Percentiles rank a stretch among this genome's conserved stretches.
Evolutionary conservation across 2,329 filamentous ascomycete species (phyloP).

Genomic region (Calonectria honghensis): DNA sequence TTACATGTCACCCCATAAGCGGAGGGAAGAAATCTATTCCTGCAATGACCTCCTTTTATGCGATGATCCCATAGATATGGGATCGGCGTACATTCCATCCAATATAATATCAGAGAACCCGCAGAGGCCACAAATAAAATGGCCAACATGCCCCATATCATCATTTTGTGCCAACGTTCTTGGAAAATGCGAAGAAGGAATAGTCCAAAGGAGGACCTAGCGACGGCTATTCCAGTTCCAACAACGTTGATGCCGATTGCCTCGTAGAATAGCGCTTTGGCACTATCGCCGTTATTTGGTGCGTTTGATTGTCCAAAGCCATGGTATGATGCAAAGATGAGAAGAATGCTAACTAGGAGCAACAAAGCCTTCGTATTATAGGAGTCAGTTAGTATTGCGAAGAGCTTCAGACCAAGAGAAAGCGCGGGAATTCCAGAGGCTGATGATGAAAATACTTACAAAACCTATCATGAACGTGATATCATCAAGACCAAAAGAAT

Average conservation of each 20-base stretch:
- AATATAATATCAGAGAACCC: slow-evolving; percentile 6
- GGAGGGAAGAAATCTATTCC: slow-evolving; percentile 9
- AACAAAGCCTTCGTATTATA: not conserved
- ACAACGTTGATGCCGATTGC: slow-evolving; percentile 13
- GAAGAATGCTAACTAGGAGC: not conserved
- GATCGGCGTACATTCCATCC: slow-evolving; percentile 1
- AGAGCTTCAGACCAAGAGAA: not conserved
- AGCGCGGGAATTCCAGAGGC: not conserved
- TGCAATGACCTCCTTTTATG: slow-evolving; percentile 1
- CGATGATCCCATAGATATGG: slow-evolving; percentile 16
- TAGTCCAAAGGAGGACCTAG: not conserved
- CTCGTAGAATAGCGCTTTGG: slow-evolving; percentile 2
- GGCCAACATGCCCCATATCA: not conserved
- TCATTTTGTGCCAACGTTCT: not conserved
- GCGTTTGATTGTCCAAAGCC: slow-evolving; percentile 9
- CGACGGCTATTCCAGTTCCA: slow-evolving; percentile 8
- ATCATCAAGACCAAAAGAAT: slow-evolving; percentile 8
- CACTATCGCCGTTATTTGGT: not conserved
- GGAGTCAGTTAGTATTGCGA: not conserved
- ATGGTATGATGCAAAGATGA: not conserved
- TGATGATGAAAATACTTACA: not conserved
- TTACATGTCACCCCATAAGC: slow-evolving; percentile 20
- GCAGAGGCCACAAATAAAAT: not conserved
- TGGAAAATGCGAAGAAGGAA: slow-evolving; percentile 21
- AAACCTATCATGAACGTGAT: slow-evolving; percentile 15